A percentile compares a stretch with the other conserved stretches of the same genome.
These are phyloP conservation scores for Perkinsus marinus DNA, from an alignment of 169 alveolate species.

Conservation along the genomic window DNA sequence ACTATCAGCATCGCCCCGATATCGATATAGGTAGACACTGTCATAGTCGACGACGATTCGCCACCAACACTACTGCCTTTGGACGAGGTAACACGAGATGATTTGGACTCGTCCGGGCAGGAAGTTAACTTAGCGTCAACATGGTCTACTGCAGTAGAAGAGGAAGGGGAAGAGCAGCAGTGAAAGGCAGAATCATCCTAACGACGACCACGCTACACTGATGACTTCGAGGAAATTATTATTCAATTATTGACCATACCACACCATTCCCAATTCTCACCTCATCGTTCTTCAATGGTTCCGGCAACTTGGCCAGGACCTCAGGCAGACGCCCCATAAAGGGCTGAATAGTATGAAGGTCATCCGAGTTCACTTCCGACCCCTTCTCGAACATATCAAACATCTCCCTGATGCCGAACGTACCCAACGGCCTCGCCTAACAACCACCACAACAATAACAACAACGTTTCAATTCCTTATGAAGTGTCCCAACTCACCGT, in stretches of 20 bases:
- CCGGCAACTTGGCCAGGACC: neutral
- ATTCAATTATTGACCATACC: neutral
- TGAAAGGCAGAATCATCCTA: neutral
- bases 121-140: neutral
- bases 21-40: neutral
- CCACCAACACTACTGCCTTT: neutral
- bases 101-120: too few relatives aligned
- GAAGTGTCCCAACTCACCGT: too few relatives aligned
- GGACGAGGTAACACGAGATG: neutral
- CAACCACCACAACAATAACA: too few relatives aligned
- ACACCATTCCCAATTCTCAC: neutral
- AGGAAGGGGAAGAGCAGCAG: neutral
- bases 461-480: too few relatives aligned
- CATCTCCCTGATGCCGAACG: neutral
- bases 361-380: neutral
- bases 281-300: neutral
- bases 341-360: neutral
- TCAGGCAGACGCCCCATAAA: neutral
- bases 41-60: neutral
- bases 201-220: neutral
- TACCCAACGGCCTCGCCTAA: neutral
- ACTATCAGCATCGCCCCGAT: neutral
- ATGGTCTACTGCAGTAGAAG: neutral
- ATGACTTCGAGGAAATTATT: neutral
- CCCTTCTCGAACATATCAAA: conserved; percentile 1